These are phyloP conservation scores for Boletus rubroflammeus DNA, from an alignment of 768 basidiomycete species.

Conservation along the genomic window DNA sequence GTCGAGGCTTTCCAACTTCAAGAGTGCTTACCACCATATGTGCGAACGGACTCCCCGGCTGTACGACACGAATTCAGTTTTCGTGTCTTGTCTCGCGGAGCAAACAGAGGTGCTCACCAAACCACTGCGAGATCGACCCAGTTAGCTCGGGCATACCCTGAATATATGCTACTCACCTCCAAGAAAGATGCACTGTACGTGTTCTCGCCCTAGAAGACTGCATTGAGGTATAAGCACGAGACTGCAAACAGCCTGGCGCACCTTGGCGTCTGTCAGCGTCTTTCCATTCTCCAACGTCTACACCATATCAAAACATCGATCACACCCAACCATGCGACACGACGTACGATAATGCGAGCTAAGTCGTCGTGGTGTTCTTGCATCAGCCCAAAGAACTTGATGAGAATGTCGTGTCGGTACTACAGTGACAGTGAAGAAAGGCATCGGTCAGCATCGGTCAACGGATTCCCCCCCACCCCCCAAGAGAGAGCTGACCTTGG, in stretches of 20 bases:
- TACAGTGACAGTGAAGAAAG: slow-evolving; percentile 24
- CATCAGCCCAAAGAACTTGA: slow-evolving; percentile 78
- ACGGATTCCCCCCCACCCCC: not conserved
- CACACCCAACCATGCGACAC: not conserved
- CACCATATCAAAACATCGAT: slow-evolving; percentile 10
- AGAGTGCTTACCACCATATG: slow-evolving; percentile 69
- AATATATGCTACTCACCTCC: slow-evolving; percentile 48
- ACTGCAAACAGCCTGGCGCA: slow-evolving; percentile 22
- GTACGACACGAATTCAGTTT: slow-evolving; percentile 11
- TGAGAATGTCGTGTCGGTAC: slow-evolving; percentile 79
- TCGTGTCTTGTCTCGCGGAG: not conserved
- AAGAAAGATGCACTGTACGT: slow-evolving; percentile 81
- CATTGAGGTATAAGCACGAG: not conserved
- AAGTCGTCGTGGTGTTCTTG: slow-evolving; percentile 84
- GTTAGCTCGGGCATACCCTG: not conserved
- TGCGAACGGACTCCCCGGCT: slow-evolving; percentile 91
- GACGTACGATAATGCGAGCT: slow-evolving; percentile 74
- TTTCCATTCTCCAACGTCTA: slow-evolving; percentile 97
- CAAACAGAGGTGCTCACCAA: slow-evolving; percentile 45
- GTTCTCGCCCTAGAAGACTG: slow-evolving; percentile 61
- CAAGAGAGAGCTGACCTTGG: slow-evolving; percentile 52
- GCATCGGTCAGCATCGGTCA: not conserved
- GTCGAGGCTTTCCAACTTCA: not conserved
- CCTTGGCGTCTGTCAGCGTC: slow-evolving; percentile 78
- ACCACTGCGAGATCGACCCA: slow-evolving; percentile 54